Percentiles rank a stretch among this genome's conserved stretches.
phyloP scores from a whole-genome alignment of 169 alveolate species.

The Babesia sp. region DNA sequence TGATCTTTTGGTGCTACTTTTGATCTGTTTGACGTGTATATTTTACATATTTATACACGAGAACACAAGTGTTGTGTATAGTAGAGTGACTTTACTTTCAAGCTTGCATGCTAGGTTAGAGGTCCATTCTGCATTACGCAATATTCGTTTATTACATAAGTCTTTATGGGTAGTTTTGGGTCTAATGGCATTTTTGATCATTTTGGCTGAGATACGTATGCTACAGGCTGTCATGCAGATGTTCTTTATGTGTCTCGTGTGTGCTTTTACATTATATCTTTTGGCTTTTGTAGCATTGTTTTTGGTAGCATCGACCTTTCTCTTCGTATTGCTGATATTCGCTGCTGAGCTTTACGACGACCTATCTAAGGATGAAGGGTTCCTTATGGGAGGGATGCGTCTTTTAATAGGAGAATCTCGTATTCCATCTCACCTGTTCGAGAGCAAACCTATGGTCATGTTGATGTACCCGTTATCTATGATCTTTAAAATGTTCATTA shows the following conservation, averaged over 20 bases:
- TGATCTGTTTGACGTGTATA: conserved; percentile 12
- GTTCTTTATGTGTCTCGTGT: not conserved
- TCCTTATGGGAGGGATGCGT: conserved; percentile 8
- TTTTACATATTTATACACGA: not conserved
- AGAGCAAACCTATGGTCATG: conserved; percentile 17
- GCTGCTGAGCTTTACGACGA: conserved; percentile 42
- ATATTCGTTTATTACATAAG: not conserved
- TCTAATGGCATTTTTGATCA: not conserved
- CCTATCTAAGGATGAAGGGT: conserved; percentile 26
- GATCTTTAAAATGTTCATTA: conserved; percentile 29
- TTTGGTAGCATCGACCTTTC: not conserved
- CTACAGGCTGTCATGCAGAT: not conserved
- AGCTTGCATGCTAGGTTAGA: not conserved
- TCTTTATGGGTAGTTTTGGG: conserved; percentile 8
- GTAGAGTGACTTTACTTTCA: not conserved
- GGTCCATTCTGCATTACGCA: not conserved
- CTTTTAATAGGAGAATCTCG: conserved; percentile 23
- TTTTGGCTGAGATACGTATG: not conserved
- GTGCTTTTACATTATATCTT: conserved; percentile 7
- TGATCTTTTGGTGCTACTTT: conserved; percentile 26
- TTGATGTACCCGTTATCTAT: conserved; percentile 40
- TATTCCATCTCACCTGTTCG: conserved; percentile 24
- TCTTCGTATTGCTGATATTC: conserved; percentile 37
- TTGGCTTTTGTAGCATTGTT: conserved; percentile 1
- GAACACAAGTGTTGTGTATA: conserved; percentile 1